Base-by-base conservation (phyloP, 2,329 filamentous ascomycete genomes). In the Ophiosphaerella narmari region DNA sequence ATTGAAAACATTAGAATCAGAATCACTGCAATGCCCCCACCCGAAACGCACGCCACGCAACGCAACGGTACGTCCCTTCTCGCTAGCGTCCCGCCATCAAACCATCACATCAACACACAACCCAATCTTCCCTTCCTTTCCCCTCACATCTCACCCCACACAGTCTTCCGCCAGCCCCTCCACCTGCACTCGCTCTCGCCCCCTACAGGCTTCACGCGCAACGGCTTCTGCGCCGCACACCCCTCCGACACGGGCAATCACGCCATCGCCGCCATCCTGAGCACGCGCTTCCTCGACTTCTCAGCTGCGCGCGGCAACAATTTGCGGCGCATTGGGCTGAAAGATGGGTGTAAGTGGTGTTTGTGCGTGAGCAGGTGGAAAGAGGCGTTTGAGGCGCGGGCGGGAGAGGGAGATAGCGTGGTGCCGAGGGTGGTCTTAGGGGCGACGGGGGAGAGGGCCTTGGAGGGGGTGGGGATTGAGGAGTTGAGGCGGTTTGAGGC, bases 231-330 rank as follows among this genome's bases (percentile, higher is more conserved):
- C 72, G 75, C 80, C 52, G 77, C 80, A 4, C 81, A 80, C 4
- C 67, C 73, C 2, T 74, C 75, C 12, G 83, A 87, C 61, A 72
- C 69, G 14, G 84, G 84, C 18, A 86, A 86, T 67, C 84, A 87
- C 65, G 78, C 80, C 23, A 74, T 87, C 21, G 84, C 83, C 39
- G 75, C 69, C 43, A 77, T 82, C 24, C 73, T 87, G 1, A 83
- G 81, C 7, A 77, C 84, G 50, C 80, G 83, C 58, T 87, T 87
- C 67, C 80, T 86, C 31, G 81, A 86, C 63, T 86, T 82, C 73
- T 78, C 78, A 29, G 82, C 83, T 14, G 74, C 76, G 4, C 77
- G 78, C 33, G 84, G 83, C 34, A 86, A 86, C 62, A 81, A 86
- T 60, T 73, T 87, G 31, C 77, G 82, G 21, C 60, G 68, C 5